These are phyloP conservation scores for Mycena maculata DNA, from an alignment of 768 basidiomycete genomes.

Conservation along the genomic window DNA sequence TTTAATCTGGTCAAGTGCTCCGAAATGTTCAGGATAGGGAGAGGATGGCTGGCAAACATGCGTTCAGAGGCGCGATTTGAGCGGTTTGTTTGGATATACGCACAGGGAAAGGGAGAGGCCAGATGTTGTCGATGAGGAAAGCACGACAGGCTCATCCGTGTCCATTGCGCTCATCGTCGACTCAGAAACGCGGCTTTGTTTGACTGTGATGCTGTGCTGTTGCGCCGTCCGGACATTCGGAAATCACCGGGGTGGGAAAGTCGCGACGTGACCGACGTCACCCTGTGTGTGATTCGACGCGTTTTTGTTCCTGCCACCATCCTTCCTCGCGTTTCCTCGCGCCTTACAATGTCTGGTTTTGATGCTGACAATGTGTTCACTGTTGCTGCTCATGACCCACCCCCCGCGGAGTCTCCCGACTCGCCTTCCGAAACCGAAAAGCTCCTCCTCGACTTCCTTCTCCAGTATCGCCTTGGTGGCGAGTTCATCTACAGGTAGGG, in stretches of 20 bases:
- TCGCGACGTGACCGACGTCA: too few species aligned
- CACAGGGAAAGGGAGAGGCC: constrained; percentile 82
- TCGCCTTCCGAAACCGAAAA: constrained; percentile 85
- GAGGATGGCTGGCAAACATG: constrained; percentile 79
- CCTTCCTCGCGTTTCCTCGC: not conserved
- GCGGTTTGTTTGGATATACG: constrained; percentile 38
- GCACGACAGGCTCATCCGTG: constrained; percentile 80
- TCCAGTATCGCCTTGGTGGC: constrained; percentile 88
- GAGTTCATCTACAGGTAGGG: constrained; percentile 91
- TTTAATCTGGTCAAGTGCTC: constrained; percentile 92
- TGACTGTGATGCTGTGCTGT: constrained; percentile 9
- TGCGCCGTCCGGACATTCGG: too few species aligned
- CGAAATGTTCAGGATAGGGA: constrained; percentile 96
- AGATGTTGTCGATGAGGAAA: constrained; percentile 76
- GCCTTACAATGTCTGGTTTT: constrained; percentile 81
- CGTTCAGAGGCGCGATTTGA: constrained; percentile 29
- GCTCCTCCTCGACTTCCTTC: constrained; percentile 85
- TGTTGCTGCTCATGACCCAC: constrained; percentile 78
- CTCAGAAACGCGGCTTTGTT: not conserved
- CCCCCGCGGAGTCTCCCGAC: constrained; percentile 68
- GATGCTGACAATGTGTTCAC: constrained; percentile 85
- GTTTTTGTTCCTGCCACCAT: not conserved
- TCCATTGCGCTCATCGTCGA: constrained; percentile 73
- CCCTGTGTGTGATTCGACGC: too few species aligned
- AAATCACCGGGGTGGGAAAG: too few species aligned